Conservation (phyloP, 208 protist species). For the Trichomonas vaginalis region DNA sequence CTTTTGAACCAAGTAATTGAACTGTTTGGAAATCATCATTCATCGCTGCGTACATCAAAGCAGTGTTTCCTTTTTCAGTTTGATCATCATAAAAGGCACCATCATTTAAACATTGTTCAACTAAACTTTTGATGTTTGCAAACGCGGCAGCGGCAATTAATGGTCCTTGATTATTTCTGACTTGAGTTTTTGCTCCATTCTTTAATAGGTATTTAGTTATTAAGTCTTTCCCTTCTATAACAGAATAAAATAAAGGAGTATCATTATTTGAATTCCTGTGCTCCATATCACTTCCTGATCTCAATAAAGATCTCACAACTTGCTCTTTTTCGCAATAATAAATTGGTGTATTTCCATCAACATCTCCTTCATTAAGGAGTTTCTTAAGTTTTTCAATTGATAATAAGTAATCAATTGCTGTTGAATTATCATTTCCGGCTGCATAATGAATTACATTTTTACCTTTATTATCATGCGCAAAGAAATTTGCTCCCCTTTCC, state of each 20-base stretch:
- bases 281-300: background rate
- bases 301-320: background rate
- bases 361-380: background rate
- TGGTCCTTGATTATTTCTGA: background rate
- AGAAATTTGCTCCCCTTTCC: background rate
- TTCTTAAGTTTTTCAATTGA: background rate
- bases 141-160: background rate
- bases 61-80: background rate
- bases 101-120: background rate
- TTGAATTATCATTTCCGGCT: background rate
- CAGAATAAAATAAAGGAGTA: background rate
- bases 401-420: background rate
- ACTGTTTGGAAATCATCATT: background rate
- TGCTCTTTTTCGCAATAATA: background rate
- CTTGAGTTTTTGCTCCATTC: background rate
- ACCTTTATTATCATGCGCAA: background rate
- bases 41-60: background rate
- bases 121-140: background rate
- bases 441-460: background rate
- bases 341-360: background rate
- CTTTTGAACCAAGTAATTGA: background rate
- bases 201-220: background rate
- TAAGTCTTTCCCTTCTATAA: background rate
- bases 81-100: background rate
- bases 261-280: background rate